phyloP scores from a whole-genome alignment of 169 alveolate genomes.

The Plasmodium blacklocki region DNA sequence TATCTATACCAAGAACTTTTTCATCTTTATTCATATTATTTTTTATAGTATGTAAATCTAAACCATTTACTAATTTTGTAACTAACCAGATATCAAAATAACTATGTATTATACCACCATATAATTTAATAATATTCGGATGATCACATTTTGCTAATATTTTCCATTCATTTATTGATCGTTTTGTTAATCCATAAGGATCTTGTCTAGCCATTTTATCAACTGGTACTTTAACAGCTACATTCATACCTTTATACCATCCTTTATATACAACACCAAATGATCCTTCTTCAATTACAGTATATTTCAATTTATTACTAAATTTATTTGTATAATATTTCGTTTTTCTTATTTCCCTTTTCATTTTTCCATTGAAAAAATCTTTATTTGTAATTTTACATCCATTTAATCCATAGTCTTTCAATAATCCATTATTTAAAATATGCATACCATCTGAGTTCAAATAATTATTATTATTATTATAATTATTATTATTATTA shows the following conservation, averaged over 20 bases:
- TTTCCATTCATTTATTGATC: conserved; percentile 91
- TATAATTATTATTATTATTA: neutral
- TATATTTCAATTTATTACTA: conserved; percentile 63
- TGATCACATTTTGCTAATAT: conserved; percentile 87
- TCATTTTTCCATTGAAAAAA: neutral
- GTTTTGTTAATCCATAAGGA: conserved; percentile 90
- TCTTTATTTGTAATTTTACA: neutral
- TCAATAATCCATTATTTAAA: neutral
- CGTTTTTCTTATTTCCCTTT: conserved; percentile 10
- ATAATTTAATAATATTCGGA: conserved; percentile 83
- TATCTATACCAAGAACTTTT: conserved; percentile 53
- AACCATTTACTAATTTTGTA: conserved; percentile 88
- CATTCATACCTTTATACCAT: conserved; percentile 78
- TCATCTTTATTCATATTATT: conserved; percentile 80
- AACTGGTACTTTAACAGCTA: conserved; percentile 91
- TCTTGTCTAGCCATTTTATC: conserved; percentile 87
- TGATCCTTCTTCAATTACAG: conserved; percentile 86
- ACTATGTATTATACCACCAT: conserved; percentile 92
- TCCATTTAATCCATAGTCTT: neutral
- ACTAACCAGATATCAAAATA: conserved; percentile 92
- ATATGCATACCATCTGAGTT: neutral
- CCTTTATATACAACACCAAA: conserved; percentile 89
- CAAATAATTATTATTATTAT: neutral
- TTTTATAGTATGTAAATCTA: conserved; percentile 90
- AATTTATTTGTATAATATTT: conserved; percentile 16